Conservation (phyloP, 73 alveolate genomes). For the Uronychia setigera region DNA sequence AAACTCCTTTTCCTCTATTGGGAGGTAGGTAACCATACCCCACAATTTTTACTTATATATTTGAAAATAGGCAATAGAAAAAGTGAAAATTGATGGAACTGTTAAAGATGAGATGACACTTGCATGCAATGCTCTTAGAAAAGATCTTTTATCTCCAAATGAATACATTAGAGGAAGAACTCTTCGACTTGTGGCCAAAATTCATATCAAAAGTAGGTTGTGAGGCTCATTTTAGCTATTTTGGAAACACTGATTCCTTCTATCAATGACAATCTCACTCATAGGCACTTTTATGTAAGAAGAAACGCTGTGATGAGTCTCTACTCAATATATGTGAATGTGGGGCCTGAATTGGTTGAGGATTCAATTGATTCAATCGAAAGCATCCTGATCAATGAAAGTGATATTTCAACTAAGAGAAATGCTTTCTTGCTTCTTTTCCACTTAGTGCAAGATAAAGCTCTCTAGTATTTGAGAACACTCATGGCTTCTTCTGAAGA, state of each 20-base stretch:
- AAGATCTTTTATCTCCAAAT: constrained; percentile 95
- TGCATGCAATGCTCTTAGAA: constrained; percentile 96
- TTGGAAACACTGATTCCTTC: constrained; percentile 89
- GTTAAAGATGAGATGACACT: constrained; percentile 96
- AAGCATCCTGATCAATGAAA: constrained; percentile 87
- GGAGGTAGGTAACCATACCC: constrained; percentile 92
- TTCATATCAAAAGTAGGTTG: constrained; percentile 61
- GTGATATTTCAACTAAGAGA: constrained; percentile 95
- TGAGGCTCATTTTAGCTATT: constrained; percentile 52
- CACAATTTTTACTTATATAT: too few relatives aligned
- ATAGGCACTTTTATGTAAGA: constrained; percentile 95
- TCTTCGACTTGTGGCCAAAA: constrained; percentile 88
- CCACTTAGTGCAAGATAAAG: constrained; percentile 77
- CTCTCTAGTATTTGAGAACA: constrained; percentile 70
- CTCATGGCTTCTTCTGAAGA: constrained; percentile 48
- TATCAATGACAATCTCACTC: constrained; percentile 89
- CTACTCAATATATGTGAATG: constrained; percentile 80
- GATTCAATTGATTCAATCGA: constrained; percentile 91
- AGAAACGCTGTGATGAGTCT: constrained; percentile 97
- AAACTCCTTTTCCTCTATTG: constrained; percentile 94
- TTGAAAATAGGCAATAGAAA: constrained; percentile 72
- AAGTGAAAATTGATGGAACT: constrained; percentile 92
- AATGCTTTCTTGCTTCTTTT: constrained; percentile 92
- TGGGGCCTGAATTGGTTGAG: constrained; percentile 93
- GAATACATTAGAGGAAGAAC: constrained; percentile 97